A percentile compares a stretch with the other conserved stretches of the same genome.
Conservation (phyloP, 139 green algal species). For the Chlamydomonas asymmetrica region DNA sequence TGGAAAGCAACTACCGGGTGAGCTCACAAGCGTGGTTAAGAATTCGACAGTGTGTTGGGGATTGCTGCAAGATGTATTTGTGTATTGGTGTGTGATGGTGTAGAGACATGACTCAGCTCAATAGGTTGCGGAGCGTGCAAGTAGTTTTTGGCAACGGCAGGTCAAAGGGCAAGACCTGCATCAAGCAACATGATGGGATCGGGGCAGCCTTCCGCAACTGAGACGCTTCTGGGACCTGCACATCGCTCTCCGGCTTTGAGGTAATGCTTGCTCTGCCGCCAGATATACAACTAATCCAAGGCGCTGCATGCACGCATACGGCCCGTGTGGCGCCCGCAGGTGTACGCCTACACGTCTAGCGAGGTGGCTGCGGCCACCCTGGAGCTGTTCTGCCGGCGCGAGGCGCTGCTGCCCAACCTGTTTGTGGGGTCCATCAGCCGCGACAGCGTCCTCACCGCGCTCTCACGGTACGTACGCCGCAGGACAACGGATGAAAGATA, state of each 20-base stretch:
- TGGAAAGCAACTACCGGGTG: constrained; percentile 82
- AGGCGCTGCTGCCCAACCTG: constrained; percentile 87
- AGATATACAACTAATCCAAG: no score
- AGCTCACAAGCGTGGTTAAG: not conserved
- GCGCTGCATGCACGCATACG: no score
- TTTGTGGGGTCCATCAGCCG: constrained; percentile 84
- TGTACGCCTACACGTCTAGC: constrained; percentile 86
- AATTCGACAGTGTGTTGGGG: no score
- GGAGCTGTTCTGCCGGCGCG: constrained; percentile 71
- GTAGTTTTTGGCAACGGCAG: not conserved
- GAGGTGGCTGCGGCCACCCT: constrained; percentile 70
- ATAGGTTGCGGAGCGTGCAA: not conserved
- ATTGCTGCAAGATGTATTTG: no score
- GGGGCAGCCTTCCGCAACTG: no score
- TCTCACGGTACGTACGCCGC: constrained; percentile 35
- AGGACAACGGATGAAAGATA: no score
- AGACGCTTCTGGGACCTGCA: no score
- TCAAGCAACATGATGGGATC: not conserved
- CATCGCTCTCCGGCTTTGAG: no score
- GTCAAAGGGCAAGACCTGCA: not conserved
- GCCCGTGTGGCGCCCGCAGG: constrained; percentile 53
- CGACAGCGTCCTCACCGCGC: constrained; percentile 66
- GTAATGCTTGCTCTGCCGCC: no score
- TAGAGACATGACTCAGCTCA: no score
- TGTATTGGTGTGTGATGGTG: no score